A percentile compares a stretch with the other conserved stretches of the same genome.
Evolutionary conservation across 1,284 basidiomycete genomes (phyloP).

Genomic region (Ceratobasidium sp.): DNA sequence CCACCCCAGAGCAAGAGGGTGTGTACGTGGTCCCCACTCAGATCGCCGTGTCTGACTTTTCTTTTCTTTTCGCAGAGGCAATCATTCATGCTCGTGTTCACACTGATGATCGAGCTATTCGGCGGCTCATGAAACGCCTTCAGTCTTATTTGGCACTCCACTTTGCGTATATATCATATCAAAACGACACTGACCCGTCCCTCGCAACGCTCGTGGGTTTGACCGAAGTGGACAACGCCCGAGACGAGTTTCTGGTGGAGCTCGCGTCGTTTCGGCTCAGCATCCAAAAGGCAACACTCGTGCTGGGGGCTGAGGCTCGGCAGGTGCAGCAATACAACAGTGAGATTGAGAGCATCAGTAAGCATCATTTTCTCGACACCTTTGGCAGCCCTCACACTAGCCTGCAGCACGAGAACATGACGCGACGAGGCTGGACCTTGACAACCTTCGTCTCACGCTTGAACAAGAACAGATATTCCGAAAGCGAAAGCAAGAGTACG

Average conservation of each 20-base stretch:
- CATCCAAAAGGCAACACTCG: conserved; percentile 78
- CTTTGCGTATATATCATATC: conserved; percentile 68
- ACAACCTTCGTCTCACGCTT: conserved; percentile 74
- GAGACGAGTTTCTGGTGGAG: conserved; percentile 80
- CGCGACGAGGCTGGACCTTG: conserved; percentile 72
- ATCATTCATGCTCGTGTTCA: conserved; percentile 80
- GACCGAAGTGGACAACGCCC: conserved; percentile 67
- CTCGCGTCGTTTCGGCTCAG: conserved; percentile 76
- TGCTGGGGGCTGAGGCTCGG: conserved; percentile 81
- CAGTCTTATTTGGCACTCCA: conserved; percentile 52
- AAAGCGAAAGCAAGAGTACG: conserved; percentile 82
- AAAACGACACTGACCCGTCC: conserved; percentile 67
- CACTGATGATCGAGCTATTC: conserved; percentile 69
- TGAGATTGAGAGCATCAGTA: conserved; percentile 75
- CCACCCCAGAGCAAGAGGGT: conserved; percentile 42
- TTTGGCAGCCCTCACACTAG: conserved; percentile 44
- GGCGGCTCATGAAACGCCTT: conserved; percentile 69
- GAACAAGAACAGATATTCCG: conserved; percentile 80
- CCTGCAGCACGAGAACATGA: conserved; percentile 73
- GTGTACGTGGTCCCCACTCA: conserved; percentile 21
- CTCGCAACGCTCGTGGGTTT: conserved; percentile 57
- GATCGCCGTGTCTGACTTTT: neutral
- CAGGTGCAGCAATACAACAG: conserved; percentile 82
- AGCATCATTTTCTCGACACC: conserved; percentile 51
- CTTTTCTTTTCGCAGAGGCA: conserved; percentile 62